Evolutionary conservation across 768 basidiomycete genomes (phyloP).

Genomic region (Termitomyces sp.): DNA sequence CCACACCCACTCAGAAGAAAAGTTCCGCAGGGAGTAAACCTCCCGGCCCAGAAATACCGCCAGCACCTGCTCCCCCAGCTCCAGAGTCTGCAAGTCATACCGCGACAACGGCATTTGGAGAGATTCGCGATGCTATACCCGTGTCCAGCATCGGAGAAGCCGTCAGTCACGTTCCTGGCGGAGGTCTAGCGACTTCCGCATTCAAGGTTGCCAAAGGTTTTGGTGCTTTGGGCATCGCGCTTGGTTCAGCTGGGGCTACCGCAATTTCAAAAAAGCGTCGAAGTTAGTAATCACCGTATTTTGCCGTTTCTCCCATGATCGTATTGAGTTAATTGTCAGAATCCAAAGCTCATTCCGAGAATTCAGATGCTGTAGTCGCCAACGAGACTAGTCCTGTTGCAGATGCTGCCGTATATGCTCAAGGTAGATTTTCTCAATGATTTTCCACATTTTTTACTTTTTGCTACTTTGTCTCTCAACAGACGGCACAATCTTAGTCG

Average conservation of each 20-base stretch:
- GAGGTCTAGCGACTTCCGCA: conserved; percentile 1
- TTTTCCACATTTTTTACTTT: neutral
- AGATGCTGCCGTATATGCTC: neutral
- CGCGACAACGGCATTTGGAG: neutral
- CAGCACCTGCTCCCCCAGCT: neutral
- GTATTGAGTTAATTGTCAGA: neutral
- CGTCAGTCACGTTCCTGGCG: neutral
- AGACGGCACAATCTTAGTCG: neutral
- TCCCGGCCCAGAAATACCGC: neutral
- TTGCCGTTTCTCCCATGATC: neutral
- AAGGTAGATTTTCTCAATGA: neutral
- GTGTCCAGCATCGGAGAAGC: neutral
- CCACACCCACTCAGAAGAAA: neutral
- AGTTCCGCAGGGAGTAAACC: neutral
- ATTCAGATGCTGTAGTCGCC: neutral
- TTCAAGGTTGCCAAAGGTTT: conserved; percentile 8
- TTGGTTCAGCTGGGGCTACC: conserved; percentile 2
- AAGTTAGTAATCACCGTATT: neutral
- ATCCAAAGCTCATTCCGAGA: neutral
- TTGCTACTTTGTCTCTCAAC: neutral
- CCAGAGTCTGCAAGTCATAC: neutral
- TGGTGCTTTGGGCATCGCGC: neutral
- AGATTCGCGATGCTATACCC: conserved; percentile 2
- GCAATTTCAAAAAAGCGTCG: neutral
- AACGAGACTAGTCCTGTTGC: neutral